phyloP scores from a whole-genome alignment of 192 early-diverging fungal species.

The Rhizoclosmatium globosum region DNA sequence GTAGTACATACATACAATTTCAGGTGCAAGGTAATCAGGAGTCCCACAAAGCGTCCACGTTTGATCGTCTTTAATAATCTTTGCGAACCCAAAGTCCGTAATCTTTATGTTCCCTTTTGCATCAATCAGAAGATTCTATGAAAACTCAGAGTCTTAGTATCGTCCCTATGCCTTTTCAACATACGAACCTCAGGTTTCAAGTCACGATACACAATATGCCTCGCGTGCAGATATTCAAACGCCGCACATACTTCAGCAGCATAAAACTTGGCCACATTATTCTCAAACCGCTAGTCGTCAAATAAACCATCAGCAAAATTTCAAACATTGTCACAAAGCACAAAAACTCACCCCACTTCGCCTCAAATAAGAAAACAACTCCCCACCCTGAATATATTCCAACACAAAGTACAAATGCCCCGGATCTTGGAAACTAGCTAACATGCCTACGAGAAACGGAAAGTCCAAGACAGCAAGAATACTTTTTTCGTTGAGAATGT shows the following conservation, averaged over 20 bases:
- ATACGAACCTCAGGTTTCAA: constrained; percentile 77
- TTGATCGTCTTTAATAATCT: constrained; percentile 76
- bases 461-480: constrained; percentile 83
- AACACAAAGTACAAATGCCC: constrained; percentile 89
- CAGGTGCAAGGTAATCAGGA: constrained; percentile 76
- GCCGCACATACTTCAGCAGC: constrained; percentile 33
- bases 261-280: constrained; percentile 35
- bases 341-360: constrained; percentile 56
- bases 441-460: constrained; percentile 87
- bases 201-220: constrained; percentile 85
- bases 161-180: neutral
- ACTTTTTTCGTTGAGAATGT: constrained; percentile 91
- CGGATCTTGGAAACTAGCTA: constrained; percentile 86
- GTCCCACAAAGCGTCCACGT: constrained; percentile 90
- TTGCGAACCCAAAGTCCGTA: constrained; percentile 90
- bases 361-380: constrained; percentile 87
- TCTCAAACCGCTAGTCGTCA: constrained; percentile 36
- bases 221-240: constrained; percentile 75
- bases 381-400: constrained; percentile 94
- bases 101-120: constrained; percentile 83
- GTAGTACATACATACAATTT: constrained; percentile 50
- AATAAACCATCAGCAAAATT: neutral
- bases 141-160: too few species aligned
- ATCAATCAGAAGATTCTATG: constrained; percentile 83
- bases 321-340: neutral